Evolutionary conservation across 768 basidiomycete species (phyloP).

Genomic region (Suillus fuscotomentosus): DNA sequence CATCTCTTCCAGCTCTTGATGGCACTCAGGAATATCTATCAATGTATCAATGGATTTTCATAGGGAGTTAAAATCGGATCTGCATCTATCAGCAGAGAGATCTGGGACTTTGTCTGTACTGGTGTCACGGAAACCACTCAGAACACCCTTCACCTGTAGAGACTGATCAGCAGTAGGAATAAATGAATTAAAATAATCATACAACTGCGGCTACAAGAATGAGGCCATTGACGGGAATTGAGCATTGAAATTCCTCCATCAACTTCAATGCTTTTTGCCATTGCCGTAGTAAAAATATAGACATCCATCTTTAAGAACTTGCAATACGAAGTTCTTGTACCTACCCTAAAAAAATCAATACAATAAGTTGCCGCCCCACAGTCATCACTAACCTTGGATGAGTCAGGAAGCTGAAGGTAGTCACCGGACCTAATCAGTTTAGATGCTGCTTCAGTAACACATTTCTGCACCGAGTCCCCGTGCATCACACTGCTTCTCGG

Average conservation of each 20-base stretch:
- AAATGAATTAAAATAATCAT: neutral
- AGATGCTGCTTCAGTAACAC: neutral
- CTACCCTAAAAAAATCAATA: neutral
- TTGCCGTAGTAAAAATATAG: neutral
- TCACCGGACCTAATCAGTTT: neutral
- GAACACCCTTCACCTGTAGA: neutral
- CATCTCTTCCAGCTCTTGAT: neutral
- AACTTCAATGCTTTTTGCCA: neutral
- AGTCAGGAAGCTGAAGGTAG: neutral
- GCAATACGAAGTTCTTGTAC: slow-evolving; percentile 8
- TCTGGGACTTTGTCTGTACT: neutral
- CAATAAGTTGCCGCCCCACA: neutral
- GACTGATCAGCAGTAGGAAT: neutral
- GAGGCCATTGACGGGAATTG: neutral
- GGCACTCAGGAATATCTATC: neutral
- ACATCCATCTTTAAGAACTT: neutral
- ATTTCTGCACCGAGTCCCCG: neutral
- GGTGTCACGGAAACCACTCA: neutral
- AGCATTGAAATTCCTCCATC: slow-evolving; percentile 7
- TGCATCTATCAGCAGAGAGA: neutral
- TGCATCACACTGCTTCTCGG: neutral
- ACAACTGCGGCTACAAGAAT: neutral
- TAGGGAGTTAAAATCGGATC: neutral
- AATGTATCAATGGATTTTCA: neutral
- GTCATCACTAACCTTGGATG: neutral